These are phyloP conservation scores for Hydrangea macrophylla DNA, from an alignment of 148 eudicot species.

Conservation along the genomic window DNA sequence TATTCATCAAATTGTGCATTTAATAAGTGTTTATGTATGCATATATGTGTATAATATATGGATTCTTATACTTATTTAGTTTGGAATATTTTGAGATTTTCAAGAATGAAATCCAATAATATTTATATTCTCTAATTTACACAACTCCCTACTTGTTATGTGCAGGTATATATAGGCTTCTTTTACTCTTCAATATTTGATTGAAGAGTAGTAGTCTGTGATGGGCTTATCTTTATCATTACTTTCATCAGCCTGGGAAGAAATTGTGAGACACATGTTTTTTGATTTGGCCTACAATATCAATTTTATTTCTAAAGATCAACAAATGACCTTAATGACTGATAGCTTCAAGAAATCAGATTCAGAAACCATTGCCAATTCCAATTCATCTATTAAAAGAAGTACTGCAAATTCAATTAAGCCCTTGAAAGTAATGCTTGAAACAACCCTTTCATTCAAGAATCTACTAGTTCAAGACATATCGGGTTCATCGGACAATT, in stretches of 20 bases:
- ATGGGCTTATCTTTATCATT: constrained; percentile 56
- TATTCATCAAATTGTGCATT: too few relatives aligned
- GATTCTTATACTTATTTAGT: too few relatives aligned
- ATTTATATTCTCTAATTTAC: background rate
- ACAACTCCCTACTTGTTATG: background rate
- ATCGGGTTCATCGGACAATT: constrained; percentile 17
- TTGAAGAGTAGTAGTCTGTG: too few relatives aligned
- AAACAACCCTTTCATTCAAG: constrained; percentile 60
- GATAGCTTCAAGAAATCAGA: constrained; percentile 41
- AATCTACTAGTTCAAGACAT: constrained; percentile 37
- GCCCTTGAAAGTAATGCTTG: constrained; percentile 49
- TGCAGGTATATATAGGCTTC: constrained; percentile 13
- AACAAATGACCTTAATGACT: constrained; percentile 36
- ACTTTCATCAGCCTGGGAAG: constrained; percentile 57
- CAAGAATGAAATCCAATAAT: background rate
- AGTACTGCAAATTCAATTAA: constrained; percentile 30
- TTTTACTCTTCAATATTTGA: background rate
- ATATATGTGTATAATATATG: too few relatives aligned
- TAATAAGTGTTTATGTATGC: too few relatives aligned
- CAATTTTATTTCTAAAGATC: constrained; percentile 17
- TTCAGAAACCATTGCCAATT: constrained; percentile 23
- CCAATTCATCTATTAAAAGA: constrained; percentile 10
- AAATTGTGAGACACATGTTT: constrained; percentile 38
- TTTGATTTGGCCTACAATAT: constrained; percentile 22
- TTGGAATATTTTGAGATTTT: background rate